These are phyloP conservation scores for Passalora sequoiae DNA, from an alignment of 2,329 filamentous ascomycete genomes.

Conservation along the genomic window DNA sequence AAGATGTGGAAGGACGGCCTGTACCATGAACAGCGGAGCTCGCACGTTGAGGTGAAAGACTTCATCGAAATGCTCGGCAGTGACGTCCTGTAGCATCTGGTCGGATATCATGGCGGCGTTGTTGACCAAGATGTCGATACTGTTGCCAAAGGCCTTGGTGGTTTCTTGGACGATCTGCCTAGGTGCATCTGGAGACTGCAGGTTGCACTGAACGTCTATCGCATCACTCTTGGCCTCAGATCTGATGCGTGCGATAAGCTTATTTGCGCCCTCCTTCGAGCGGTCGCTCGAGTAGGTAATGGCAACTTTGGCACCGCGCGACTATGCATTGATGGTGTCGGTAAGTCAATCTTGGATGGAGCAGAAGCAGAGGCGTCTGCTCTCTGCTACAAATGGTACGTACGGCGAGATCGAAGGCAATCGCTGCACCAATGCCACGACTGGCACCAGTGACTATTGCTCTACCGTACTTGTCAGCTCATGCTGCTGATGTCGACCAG, in stretches of 20 bases:
- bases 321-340: too few species aligned
- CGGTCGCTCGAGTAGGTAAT: slow-evolving; percentile 41
- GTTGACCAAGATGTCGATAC: slow-evolving; percentile 43
- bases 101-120: slow-evolving; percentile 31
- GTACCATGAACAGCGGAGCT: slow-evolving; percentile 50
- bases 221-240: slow-evolving; percentile 34
- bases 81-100: slow-evolving; percentile 34
- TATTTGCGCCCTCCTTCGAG: slow-evolving; percentile 33
- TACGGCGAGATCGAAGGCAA: slow-evolving; percentile 47
- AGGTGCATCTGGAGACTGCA: slow-evolving; percentile 33
- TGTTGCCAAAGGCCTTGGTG: slow-evolving; percentile 34
- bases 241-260: slow-evolving; percentile 35
- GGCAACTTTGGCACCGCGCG: slow-evolving; percentile 44
- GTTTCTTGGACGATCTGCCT: slow-evolving; percentile 37
- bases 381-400: too few species aligned
- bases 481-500: background rate
- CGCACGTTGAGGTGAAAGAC: slow-evolving; percentile 57
- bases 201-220: slow-evolving; percentile 39
- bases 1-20: slow-evolving; percentile 51
- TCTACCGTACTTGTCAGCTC: slow-evolving; percentile 32
- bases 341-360: too few species aligned
- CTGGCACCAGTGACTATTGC: slow-evolving; percentile 49
- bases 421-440: slow-evolving; percentile 47
- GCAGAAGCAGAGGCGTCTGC: too few species aligned
- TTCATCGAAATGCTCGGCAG: slow-evolving; percentile 47